These are phyloP conservation scores for Gastrolobium villosum DNA, from an alignment of 306 rosid genomes.

Conservation along the genomic window DNA sequence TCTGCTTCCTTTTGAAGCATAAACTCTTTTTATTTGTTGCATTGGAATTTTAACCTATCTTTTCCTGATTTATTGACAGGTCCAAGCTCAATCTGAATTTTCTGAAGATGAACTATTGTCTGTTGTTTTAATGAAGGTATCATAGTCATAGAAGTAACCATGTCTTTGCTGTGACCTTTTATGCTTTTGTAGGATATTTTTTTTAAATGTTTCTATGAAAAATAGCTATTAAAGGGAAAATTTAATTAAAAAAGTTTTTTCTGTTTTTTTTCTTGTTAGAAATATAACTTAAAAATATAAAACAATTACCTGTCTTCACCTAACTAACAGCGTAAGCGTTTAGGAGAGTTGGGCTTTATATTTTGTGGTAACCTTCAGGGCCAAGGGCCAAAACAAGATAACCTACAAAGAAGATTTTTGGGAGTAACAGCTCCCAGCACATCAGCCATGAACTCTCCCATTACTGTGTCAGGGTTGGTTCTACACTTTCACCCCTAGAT, in stretches of 20 bases:
- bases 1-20: constrained; percentile 16
- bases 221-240: background rate
- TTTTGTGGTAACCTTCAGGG: too few relatives aligned
- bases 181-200: background rate
- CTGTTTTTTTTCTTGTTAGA: background rate
- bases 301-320: too few relatives aligned
- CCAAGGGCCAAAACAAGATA: too few relatives aligned
- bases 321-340: too few relatives aligned
- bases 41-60: constrained; percentile 20
- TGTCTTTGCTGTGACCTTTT: background rate
- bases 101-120: constrained; percentile 79
- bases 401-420: too few relatives aligned
- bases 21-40: background rate
- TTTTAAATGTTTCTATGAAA: background rate
- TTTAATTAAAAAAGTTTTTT: background rate
- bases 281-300: too few relatives aligned
- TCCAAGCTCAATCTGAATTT: constrained; percentile 77
- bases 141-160: background rate
- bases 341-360: too few relatives aligned
- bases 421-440: too few relatives aligned
- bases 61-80: constrained; percentile 58
- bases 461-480: too few relatives aligned
- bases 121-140: constrained; percentile 83
- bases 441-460: too few relatives aligned
- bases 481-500: too few relatives aligned